Base-by-base conservation (phyloP, 192 early-diverging fungal genomes). In the Kappamyces sp. region DNA sequence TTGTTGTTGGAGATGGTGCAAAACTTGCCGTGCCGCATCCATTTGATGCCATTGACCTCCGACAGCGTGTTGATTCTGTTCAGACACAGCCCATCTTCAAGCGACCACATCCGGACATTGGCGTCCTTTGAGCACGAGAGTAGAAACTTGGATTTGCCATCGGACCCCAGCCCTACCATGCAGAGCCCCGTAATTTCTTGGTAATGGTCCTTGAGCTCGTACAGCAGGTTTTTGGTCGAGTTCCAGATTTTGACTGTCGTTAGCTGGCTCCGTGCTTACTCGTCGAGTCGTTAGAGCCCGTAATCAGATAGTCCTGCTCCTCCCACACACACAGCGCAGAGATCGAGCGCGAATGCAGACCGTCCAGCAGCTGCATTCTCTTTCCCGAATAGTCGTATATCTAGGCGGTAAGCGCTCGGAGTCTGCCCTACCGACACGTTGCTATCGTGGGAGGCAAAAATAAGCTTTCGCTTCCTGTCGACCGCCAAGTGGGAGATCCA, bases 221-320 rank as follows among this genome's bases (percentile, higher is more conserved):
- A 64, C 2, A 79, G 30, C 15, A 77, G 66, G 35, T 62, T 55
- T 41, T 59, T 66, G 29, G 71, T 61, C 7, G 64, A 63, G 35
- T 67, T 75, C 67, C 75, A 77, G 11, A 79, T 59, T 60, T 78
- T 78, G 41, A 79, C 77, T 78, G 62, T 32, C 29, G 52, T n/a
- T 11, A 47, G 0, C 14, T 11, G 4, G 67, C 5, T 2, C 32
- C 9, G 9, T 5, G 22, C 53, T 43, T 63, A 78, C 76, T 74
- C 2, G 74, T 74, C 9, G 66, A 55, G 47, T 79, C 77, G 37
- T 70, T 67, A 0, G 77, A 79, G 36, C 63, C 76, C 6, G 77
- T 79, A 31, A 79, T 68, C 11, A 76, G 63, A 35, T 69, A 73
- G 45, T 68, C 69, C 14, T 70, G 60, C 5, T 60, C 62, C 34